Evolutionary conservation across 371 early-diverging fungal species (phyloP), one percentile per base, ranked within the genome.

Genomic region (Syncephalis fuscata): DNA sequence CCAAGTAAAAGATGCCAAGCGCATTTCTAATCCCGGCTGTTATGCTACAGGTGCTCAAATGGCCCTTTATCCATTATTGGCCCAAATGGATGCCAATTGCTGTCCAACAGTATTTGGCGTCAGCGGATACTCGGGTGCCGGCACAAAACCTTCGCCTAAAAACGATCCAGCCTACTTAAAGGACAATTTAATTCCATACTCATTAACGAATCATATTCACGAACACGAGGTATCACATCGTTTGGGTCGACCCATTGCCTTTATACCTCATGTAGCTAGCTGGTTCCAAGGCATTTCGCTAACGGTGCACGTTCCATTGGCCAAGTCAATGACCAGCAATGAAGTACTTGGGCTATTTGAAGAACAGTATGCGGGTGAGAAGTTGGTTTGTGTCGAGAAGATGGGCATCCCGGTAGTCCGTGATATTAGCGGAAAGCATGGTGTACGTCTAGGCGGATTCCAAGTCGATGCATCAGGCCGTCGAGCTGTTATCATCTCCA

Each of bases 41-140:
- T 96, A 96, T 63, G 97, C 97, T 9, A 96, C 97, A 0, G 94
- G 91, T 23, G 74, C 87, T 16, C 97, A 96, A 68, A 62, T 94
- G 58, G 81, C 86, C 0, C 63, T 93, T 44, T 80, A 78, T 7
- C 94, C 97, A 7, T 58, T 84, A 39, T 53, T 83, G 36, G 73
- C 78, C 24, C 77, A 75, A 47, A 45, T 85, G 49, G 76, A 74
- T 17, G 54, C 63, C 15, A 40, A 73, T 23, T 54, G 62, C 17
- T 60, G 67, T 8, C 81, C 84, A 17, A 81, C 87, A 25, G 76
- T 93, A 38, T 92, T 94, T 73, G 97, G 97, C 45, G 91, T 94
- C 1, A 88, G 88, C 25, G 97, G 97, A 7, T 93, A 94, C 70
- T 85, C 85, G 53, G 97, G 97, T 23, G 97, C 97, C 11, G 97